These are phyloP conservation scores for Pleomassaria siparia DNA, from an alignment of 2,329 filamentous ascomycete species.

Conservation along the genomic window DNA sequence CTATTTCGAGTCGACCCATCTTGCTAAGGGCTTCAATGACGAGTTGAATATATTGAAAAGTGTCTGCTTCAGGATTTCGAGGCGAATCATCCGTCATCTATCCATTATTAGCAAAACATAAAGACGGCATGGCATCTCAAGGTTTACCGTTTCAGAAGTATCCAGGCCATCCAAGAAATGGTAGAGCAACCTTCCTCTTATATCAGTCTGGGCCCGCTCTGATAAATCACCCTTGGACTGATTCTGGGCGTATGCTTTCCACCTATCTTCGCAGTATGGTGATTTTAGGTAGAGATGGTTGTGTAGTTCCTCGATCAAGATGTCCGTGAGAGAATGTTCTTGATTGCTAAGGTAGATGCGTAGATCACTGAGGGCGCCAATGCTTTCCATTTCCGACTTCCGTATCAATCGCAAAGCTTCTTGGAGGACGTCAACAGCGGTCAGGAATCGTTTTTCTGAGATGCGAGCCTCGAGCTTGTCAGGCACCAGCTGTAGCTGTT, in stretches of 20 bases:
- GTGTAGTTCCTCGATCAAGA: conserved; percentile 94
- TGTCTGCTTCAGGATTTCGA: conserved; percentile 92
- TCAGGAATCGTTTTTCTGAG: conserved; percentile 92
- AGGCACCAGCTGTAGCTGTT: conserved; percentile 84
- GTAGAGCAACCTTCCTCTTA: conserved; percentile 58
- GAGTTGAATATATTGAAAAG: conserved; percentile 87
- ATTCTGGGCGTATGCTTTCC: conserved; percentile 77
- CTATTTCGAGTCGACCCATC: conserved; percentile 80
- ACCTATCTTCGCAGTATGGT: conserved; percentile 93
- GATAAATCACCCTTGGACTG: conserved; percentile 53
- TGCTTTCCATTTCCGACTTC: conserved; percentile 85
- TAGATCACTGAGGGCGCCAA: conserved; percentile 84
- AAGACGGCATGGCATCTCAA: background rate
- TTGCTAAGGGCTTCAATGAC: conserved; percentile 89
- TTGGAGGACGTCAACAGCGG: conserved; percentile 88
- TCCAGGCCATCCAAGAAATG: conserved; percentile 61
- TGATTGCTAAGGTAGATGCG: conserved; percentile 89
- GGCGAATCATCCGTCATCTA: conserved; percentile 80
- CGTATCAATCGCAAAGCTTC: conserved; percentile 81
- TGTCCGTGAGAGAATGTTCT: conserved; percentile 88
- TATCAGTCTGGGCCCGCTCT: conserved; percentile 34
- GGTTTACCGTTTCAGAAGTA: conserved; percentile 44
- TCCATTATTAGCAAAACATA: conserved; percentile 21
- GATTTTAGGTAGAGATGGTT: conserved; percentile 97
- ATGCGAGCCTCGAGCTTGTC: conserved; percentile 93